Percentiles rank a stretch among this genome's conserved stretches.
phyloP scores from a whole-genome alignment of 371 early-diverging fungal species.

The Coemansia linderi region DNA sequence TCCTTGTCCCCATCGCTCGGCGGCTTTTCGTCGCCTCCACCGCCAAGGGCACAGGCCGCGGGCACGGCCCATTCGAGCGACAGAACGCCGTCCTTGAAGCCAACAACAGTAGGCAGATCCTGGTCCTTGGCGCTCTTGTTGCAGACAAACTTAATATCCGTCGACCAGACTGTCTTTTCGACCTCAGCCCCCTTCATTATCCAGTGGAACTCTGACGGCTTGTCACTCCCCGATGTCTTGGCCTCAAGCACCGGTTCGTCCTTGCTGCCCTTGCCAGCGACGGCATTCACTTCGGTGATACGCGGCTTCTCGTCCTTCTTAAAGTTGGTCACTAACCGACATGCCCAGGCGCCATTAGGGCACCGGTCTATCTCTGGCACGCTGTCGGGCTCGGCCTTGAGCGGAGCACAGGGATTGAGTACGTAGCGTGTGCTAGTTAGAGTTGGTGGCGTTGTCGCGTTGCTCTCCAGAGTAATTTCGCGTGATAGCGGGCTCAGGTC shows the following conservation, averaged over 20 bases:
- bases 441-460: slow-evolving; percentile 53
- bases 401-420: slow-evolving; percentile 50
- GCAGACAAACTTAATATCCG: slow-evolving; percentile 51
- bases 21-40: slow-evolving; percentile 7
- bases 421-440: slow-evolving; percentile 34
- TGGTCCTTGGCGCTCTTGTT: slow-evolving; percentile 34
- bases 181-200: slow-evolving; percentile 46
- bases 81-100: slow-evolving; percentile 34
- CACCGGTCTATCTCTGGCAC: slow-evolving; percentile 50
- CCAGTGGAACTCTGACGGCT: slow-evolving; percentile 47
- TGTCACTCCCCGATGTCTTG: slow-evolving; percentile 29
- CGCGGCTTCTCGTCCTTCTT: slow-evolving; percentile 43
- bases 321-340: slow-evolving; percentile 49
- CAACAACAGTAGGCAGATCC: slow-evolving; percentile 24
- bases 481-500: slow-evolving; percentile 43
- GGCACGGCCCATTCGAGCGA: slow-evolving; percentile 49
- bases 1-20: slow-evolving; percentile 21
- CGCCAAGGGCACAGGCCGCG: slow-evolving; percentile 45
- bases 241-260: slow-evolving; percentile 38
- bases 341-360: slow-evolving; percentile 44
- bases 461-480: slow-evolving; percentile 35
- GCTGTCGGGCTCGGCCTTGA: slow-evolving; percentile 25
- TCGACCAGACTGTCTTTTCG: slow-evolving; percentile 25
- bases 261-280: slow-evolving; percentile 35
- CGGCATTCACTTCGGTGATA: slow-evolving; percentile 43